Base-by-base conservation (phyloP, 2,329 filamentous ascomycete genomes). In the Trichoderma koningii region DNA sequence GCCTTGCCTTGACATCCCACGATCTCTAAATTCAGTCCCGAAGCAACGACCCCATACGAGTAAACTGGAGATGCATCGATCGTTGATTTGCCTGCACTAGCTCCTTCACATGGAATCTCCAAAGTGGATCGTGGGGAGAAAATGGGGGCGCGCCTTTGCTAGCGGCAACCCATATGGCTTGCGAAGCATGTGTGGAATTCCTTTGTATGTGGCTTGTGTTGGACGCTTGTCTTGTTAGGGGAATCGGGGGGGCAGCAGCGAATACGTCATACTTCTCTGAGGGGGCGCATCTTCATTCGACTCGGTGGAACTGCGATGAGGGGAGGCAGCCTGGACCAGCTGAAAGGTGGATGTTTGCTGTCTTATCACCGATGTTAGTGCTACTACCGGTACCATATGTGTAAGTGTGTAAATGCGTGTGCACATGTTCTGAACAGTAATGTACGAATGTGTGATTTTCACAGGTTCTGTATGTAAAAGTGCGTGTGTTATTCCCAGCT, bases 71-170 rank as follows among this genome's bases (percentile, higher is more conserved):
- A 14, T 4, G 7, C 34, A 30, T 30, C 30, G 10, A 38, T 38
- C 34, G 10, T 4, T 14, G 34, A 14, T 38, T 38, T 10, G 3
- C 34, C 4, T 9, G 5, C 2, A 3, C 10, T 38, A 23, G 42
- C 10, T 21, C n/a, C 10, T 28, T 44, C 48, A 42, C 26, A 44
- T 38, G 59, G 59, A 55, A 63, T 63, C 50, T 55, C 12, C 3
- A 21, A 23, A 38, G 59, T 63, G 59, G 59, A 55, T 48, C n/a
- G 47, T 52, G 57, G 47, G 57, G 57, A 45, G 42, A 23, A 45
- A 21, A 21, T n/a, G 21, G 12, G 55, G 55, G 3, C 1, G 10
- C 10, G 34, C 34, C 5, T 3, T 38, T 38, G 30, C 30, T 30
- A 30, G 30, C 30, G 30, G 30, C 30, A 30, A 30, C 30, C 9